Percentiles rank a stretch among this genome's conserved stretches.
Evolutionary conservation across 192 early-diverging fungal species (phyloP).

Genomic region (Backusella luteola): DNA sequence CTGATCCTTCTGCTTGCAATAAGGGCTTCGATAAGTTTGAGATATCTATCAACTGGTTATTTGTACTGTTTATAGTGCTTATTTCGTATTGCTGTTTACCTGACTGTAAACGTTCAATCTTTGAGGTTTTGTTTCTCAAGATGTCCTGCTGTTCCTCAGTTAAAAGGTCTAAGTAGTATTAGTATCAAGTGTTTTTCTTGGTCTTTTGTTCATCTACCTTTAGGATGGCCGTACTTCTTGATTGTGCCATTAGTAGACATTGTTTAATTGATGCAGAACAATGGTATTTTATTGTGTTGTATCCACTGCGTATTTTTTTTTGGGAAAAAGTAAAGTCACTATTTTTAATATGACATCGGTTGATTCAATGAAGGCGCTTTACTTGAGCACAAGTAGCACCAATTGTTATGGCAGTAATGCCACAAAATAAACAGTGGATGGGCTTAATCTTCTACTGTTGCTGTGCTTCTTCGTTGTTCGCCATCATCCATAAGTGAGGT

Average conservation of each 20-base stretch:
- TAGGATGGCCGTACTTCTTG: slow-evolving; percentile 1
- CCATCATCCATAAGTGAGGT: not conserved
- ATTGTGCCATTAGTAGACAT: not conserved
- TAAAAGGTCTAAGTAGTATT: slow-evolving; percentile 22
- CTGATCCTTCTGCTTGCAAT: slow-evolving; percentile 6
- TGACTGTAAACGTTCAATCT: slow-evolving; percentile 35
- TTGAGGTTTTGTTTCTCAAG: slow-evolving; percentile 23
- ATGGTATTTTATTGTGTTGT: not conserved
- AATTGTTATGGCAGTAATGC: not conserved
- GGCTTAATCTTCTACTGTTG: not conserved
- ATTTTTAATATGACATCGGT: not conserved
- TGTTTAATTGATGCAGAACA: not conserved
- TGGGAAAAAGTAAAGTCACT: not conserved
- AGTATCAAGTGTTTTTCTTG: not conserved
- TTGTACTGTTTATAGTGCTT: no score
- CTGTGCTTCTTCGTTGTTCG: not conserved
- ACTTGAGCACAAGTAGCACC: not conserved
- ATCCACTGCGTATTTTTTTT: not conserved
- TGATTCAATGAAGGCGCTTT: not conserved
- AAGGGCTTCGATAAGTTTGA: slow-evolving; percentile 26
- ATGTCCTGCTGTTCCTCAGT: slow-evolving; percentile 38
- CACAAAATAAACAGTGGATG: not conserved
- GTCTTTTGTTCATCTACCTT: not conserved
- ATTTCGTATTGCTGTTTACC: slow-evolving; percentile 11
- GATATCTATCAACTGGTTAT: slow-evolving; percentile 18